Base-by-base conservation (phyloP, 352 stramenopile species). In the Phytophthora multivora region DNA sequence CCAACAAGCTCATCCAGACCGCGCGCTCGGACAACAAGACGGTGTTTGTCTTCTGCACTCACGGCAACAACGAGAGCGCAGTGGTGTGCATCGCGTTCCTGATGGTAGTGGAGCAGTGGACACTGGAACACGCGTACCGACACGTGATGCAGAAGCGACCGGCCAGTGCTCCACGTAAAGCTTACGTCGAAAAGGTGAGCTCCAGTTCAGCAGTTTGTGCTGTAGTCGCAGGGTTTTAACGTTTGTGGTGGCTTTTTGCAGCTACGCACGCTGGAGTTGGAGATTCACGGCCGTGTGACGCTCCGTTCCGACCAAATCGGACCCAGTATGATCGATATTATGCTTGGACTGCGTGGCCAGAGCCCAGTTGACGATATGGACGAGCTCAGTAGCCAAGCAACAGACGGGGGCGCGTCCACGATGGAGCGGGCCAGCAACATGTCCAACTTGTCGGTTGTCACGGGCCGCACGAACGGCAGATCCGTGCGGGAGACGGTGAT, bases 281-380 rank as follows among this genome's bases (percentile, higher is more conserved):
- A 89, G 38, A 74, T 79, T 21, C 77, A 88, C 46, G 81, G 81
- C 0, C 66, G 78, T 8, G 76, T 89, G 64, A 89, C 81, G 30
- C 74, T 90, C 38, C 70, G 81, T 15, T 82, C 72, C 2, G 73
- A 81, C 16, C 75, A 86, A 18, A 80, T 89, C 15, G 81, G 81
- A 0, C 81, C 81, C 12, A 90, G 81, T 46, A 90, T 90, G 81
- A 88, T 89, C 30, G 81, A 90, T 38, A 69, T 90, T 41, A 90
- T 90, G 81, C 68, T 85, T 40, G 75, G 79, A 10, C 67, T 90
- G 13, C 77, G 76, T 21, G 81, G 79, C 3, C 68, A 85, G 28
- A 56, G 70, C 9, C 62, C 63, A 0, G 52, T 55, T 19, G 69
- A 88, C 18, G 66, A 85, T 30, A 57, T 50, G 4, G 73, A 86